Conservation (phyloP, 768 basidiomycete genomes). For the Phlegmacium glaucopus region DNA sequence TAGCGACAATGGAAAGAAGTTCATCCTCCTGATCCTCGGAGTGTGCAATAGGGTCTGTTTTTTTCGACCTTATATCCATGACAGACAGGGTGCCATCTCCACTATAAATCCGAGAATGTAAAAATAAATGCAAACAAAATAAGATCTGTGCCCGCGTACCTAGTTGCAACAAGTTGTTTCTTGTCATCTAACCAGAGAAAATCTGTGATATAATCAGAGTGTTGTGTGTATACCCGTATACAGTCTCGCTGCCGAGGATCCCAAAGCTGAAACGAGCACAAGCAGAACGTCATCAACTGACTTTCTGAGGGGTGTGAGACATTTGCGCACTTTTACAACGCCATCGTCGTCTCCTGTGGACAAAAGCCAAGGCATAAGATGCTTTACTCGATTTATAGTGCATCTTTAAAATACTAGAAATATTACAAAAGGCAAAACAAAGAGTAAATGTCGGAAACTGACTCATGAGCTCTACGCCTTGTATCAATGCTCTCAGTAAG, state of each 20-base stretch:
- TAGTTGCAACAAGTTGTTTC: conserved; percentile 82
- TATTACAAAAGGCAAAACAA: conserved; percentile 22
- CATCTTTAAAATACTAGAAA: conserved; percentile 46
- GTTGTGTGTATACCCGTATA: conserved; percentile 72
- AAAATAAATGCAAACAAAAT: not conserved
- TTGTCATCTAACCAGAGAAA: conserved; percentile 85
- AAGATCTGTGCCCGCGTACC: conserved; percentile 43
- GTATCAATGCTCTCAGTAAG: conserved; percentile 48
- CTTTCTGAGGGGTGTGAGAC: not conserved
- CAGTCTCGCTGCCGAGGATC: conserved; percentile 71
- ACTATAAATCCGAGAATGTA: conserved; percentile 36
- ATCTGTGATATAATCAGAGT: conserved; percentile 93
- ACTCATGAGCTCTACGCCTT: conserved; percentile 65
- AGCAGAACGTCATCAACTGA: not conserved
- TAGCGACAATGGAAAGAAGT: conserved; percentile 77
- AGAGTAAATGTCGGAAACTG: conserved; percentile 26
- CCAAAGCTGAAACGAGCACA: conserved; percentile 66
- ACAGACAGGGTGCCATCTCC: conserved; percentile 94
- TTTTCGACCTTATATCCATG: conserved; percentile 85
- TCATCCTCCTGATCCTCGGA: conserved; percentile 98
- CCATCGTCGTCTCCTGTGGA: conserved; percentile 94
- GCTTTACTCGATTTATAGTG: conserved; percentile 83
- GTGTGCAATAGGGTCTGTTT: conserved; percentile 71
- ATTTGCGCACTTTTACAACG: conserved; percentile 70
- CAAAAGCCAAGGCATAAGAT: conserved; percentile 65